Evolutionary conservation across 1,284 basidiomycete species (phyloP).

Genomic region (Boletus chippewaensis): DNA sequence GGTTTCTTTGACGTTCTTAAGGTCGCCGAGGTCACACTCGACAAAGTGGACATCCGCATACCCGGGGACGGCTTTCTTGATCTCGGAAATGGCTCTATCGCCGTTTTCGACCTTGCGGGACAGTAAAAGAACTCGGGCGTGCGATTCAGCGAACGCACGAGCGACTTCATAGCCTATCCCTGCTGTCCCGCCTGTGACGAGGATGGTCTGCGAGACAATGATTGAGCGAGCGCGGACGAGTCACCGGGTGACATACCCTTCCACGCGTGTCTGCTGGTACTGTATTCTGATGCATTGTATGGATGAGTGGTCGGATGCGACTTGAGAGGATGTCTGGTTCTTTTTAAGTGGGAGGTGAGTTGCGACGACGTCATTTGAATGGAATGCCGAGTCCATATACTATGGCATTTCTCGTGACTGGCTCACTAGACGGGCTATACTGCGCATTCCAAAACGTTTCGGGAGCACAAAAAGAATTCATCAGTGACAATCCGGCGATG

Average conservation of each 20-base stretch:
- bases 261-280: slow-evolving; percentile 6
- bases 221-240: not conserved
- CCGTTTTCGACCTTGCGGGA: slow-evolving; percentile 37
- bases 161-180: slow-evolving; percentile 40
- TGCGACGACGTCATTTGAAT: slow-evolving; percentile 1
- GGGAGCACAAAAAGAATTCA: not conserved
- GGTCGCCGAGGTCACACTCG: slow-evolving; percentile 37
- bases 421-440: not conserved
- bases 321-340: not conserved
- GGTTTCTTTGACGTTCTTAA: slow-evolving; percentile 36
- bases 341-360: not conserved
- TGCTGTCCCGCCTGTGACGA: slow-evolving; percentile 41
- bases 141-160: slow-evolving; percentile 33
- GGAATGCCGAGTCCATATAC: not conserved
- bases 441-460: not conserved
- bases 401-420: not conserved
- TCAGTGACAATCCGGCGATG: not conserved
- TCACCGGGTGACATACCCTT: slow-evolving; percentile 2
- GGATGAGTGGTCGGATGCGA: not conserved
- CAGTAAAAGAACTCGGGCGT: slow-evolving; percentile 38
- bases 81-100: slow-evolving; percentile 35
- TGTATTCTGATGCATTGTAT: slow-evolving; percentile 1
- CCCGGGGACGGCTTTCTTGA: slow-evolving; percentile 28
- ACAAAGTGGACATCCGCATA: slow-evolving; percentile 34
- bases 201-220: slow-evolving; percentile 26